A percentile compares a stretch with the other conserved stretches of the same genome.
These are phyloP conservation scores for Boletales sp. DNA, from an alignment of 768 basidiomycete genomes.

Conservation along the genomic window DNA sequence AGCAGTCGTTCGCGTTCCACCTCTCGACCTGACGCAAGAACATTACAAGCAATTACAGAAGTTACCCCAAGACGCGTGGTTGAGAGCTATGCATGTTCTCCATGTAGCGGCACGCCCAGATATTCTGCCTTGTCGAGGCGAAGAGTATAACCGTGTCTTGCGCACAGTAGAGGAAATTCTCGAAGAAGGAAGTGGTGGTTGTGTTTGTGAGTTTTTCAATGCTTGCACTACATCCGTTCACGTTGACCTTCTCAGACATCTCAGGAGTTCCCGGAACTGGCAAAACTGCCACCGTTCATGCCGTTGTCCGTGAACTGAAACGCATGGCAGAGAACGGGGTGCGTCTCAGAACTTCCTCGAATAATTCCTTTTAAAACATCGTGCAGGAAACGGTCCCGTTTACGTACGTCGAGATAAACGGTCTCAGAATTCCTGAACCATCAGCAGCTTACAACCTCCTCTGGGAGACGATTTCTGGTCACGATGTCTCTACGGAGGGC, in stretches of 20 bases:
- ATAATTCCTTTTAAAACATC: not conserved
- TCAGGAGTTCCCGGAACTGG: constrained; percentile 99
- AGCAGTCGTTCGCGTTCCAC: constrained; percentile 31
- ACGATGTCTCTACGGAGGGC: constrained; percentile 59
- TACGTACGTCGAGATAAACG: constrained; percentile 97
- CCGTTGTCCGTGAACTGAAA: constrained; percentile 85
- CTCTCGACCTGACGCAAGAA: constrained; percentile 33
- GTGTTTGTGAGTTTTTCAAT: constrained; percentile 66
- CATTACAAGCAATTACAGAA: constrained; percentile 41
- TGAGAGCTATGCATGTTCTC: constrained; percentile 84
- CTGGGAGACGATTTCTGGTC: constrained; percentile 90
- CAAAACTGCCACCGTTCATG: constrained; percentile 97
- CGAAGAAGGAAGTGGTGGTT: constrained; percentile 92
- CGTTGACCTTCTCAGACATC: constrained; percentile 58
- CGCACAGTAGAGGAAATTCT: constrained; percentile 77
- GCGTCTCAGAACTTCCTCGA: constrained; percentile 20
- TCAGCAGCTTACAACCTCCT: constrained; percentile 87
- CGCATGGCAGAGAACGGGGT: constrained; percentile 82
- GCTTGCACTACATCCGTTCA: not conserved
- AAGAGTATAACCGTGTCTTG: constrained; percentile 76
- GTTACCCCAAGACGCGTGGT: constrained; percentile 73
- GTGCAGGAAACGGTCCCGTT: constrained; percentile 88
- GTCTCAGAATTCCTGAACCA: constrained; percentile 89
- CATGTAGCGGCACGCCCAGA: constrained; percentile 94
- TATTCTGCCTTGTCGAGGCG: constrained; percentile 81